These are phyloP conservation scores for Leccinum arenicola DNA, from an alignment of 768 basidiomycete species.

Conservation along the genomic window DNA sequence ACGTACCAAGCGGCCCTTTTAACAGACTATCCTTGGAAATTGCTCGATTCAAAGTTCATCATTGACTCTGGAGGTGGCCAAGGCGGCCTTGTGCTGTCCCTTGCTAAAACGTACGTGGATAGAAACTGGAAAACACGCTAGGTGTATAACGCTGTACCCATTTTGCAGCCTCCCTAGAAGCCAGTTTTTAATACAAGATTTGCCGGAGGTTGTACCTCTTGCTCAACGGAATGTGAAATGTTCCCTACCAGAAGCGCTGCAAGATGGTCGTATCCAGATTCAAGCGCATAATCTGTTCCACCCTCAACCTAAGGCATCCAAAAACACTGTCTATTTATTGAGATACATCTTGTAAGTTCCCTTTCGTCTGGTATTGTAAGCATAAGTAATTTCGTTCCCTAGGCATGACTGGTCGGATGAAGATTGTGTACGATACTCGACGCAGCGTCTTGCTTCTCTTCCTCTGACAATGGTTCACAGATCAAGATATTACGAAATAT, in stretches of 20 bases:
- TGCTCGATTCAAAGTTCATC: not conserved
- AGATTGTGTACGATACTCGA: constrained; percentile 2
- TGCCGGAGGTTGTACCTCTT: not conserved
- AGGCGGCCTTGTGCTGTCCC: constrained; percentile 2
- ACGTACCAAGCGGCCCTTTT: constrained; percentile 3
- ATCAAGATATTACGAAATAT: not conserved
- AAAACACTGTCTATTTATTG: not conserved
- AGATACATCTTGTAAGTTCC: not conserved
- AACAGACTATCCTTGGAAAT: constrained; percentile 5
- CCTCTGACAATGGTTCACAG: not conserved
- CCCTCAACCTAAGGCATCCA: not conserved
- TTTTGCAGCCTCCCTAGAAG: not conserved
- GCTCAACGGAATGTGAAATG: not conserved
- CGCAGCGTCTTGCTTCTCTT: not conserved
- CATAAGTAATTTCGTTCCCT: not conserved
- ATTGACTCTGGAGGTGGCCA: not conserved
- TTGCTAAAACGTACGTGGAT: not conserved
- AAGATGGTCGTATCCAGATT: constrained; percentile 3
- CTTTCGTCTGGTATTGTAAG: not conserved
- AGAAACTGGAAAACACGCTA: not conserved
- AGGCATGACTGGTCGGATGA: constrained; percentile 4
- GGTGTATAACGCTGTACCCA: not conserved
- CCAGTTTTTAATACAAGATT: not conserved
- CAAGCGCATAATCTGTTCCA: not conserved
- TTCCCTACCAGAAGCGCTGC: not conserved